Evolutionary conservation across 208 protist genomes (phyloP).

Genomic region (Trypanosomatidae sp.): DNA sequence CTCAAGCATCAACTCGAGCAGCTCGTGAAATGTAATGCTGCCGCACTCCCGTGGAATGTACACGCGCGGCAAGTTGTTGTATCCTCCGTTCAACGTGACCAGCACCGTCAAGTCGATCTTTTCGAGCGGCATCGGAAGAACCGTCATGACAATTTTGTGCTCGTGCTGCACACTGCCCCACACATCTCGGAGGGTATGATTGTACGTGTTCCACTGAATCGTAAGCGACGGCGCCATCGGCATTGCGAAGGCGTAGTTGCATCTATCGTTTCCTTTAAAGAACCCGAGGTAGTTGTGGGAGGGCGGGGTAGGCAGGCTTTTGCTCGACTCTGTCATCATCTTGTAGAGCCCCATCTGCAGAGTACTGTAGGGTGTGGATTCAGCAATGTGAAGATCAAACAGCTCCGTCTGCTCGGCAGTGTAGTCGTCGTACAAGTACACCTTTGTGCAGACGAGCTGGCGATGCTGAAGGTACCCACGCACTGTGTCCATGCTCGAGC

Average conservation of each 20-base stretch:
- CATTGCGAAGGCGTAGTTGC: constrained; percentile 20
- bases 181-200: constrained; percentile 17
- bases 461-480: constrained; percentile 18
- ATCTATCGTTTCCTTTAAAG: constrained; percentile 17
- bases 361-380: constrained; percentile 22
- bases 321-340: not conserved
- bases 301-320: constrained; percentile 6
- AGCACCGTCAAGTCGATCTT: constrained; percentile 13
- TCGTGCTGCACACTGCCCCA: constrained; percentile 19
- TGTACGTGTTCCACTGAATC: constrained; percentile 6
- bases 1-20: constrained; percentile 29
- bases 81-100: constrained; percentile 47
- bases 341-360: constrained; percentile 34
- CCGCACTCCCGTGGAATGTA: constrained; percentile 24
- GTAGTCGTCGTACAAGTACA: constrained; percentile 39
- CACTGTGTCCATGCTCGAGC: constrained; percentile 11
- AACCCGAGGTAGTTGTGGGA: constrained; percentile 41
- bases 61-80: constrained; percentile 41
- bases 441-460: constrained; percentile 21
- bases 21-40: constrained; percentile 23
- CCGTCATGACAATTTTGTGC: constrained; percentile 37
- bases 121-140: constrained; percentile 40
- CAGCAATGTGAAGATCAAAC: constrained; percentile 25
- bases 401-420: constrained; percentile 9
- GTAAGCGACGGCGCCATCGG: constrained; percentile 5